Evolutionary conservation across 164 flowering plant genomes (phyloP).

Genomic region (Vitis amurensis): DNA sequence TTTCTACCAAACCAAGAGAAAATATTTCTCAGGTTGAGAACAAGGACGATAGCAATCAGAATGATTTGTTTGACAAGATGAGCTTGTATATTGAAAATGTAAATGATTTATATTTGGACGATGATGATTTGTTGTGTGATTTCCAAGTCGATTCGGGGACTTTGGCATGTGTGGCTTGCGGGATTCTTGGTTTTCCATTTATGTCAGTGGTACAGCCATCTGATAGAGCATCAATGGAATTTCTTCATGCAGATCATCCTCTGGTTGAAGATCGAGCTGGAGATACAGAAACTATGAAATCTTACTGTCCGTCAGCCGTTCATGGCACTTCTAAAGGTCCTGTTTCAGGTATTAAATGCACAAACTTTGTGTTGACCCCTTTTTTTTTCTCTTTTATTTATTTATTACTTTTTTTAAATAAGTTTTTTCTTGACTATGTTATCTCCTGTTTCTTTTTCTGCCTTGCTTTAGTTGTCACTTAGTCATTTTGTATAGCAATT

Average conservation of each 20-base stretch:
- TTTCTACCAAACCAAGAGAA: slow-evolving; percentile 18
- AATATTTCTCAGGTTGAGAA: slow-evolving; percentile 11
- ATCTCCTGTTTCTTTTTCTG: background rate
- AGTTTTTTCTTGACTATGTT: too few species aligned
- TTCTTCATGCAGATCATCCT: slow-evolving; percentile 27
- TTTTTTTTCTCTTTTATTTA: background rate
- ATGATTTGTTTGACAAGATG: slow-evolving; percentile 37
- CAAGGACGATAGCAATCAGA: slow-evolving; percentile 11
- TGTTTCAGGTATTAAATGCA: slow-evolving; percentile 39
- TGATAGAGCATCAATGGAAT: slow-evolving; percentile 39
- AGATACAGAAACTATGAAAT: slow-evolving; percentile 13
- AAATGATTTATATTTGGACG: slow-evolving; percentile 47
- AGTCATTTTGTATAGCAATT: background rate
- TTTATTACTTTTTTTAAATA: too few species aligned
- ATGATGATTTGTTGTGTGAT: slow-evolving; percentile 73
- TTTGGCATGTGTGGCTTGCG: slow-evolving; percentile 94
- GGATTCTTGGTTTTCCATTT: slow-evolving; percentile 95
- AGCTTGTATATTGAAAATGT: slow-evolving; percentile 39
- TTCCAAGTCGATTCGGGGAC: slow-evolving; percentile 91
- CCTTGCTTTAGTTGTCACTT: background rate
- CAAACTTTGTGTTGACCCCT: background rate
- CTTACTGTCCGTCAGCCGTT: slow-evolving; percentile 10
- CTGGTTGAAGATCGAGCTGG: slow-evolving; percentile 16
- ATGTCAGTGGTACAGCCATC: slow-evolving; percentile 92
- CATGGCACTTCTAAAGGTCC: slow-evolving; percentile 18